Evolutionary conservation across 495 filamentous ascomycete species (phyloP).

Genomic region (Penicillium steckii): DNA sequence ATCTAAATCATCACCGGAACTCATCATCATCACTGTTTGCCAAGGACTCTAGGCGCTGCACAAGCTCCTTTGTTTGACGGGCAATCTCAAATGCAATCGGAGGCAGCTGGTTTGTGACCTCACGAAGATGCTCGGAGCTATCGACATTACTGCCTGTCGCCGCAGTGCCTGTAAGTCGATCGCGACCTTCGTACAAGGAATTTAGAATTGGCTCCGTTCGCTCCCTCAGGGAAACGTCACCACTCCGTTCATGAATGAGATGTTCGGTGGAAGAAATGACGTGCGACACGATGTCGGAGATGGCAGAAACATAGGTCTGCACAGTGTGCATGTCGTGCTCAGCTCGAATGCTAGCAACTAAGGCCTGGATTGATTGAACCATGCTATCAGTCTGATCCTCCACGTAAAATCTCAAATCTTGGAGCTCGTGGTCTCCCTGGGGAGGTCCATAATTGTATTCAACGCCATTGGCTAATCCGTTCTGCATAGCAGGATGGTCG

Average conservation of each 20-base stretch:
- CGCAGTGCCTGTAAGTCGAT: constrained; percentile 66
- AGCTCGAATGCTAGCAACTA: constrained; percentile 75
- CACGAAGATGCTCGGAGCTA: constrained; percentile 53
- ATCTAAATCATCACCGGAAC: constrained; percentile 32
- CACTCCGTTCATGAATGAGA: constrained; percentile 46
- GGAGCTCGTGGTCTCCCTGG: constrained; percentile 56
- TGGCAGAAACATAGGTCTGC: constrained; percentile 66
- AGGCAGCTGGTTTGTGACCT: constrained; percentile 68
- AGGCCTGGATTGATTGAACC: constrained; percentile 76
- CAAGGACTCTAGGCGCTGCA: constrained; percentile 41
- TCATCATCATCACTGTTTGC: constrained; percentile 41
- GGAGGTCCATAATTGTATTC: constrained; percentile 38
- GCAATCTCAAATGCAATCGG: constrained; percentile 88
- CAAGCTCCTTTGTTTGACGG: constrained; percentile 75
- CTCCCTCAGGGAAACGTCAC: constrained; percentile 47
- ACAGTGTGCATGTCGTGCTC: constrained; percentile 66
- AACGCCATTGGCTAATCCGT: constrained; percentile 23
- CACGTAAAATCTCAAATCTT: constrained; percentile 80
- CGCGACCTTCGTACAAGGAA: constrained; percentile 61
- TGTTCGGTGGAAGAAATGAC: constrained; percentile 66
- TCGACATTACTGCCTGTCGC: constrained; percentile 58
- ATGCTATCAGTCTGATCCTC: constrained; percentile 81
- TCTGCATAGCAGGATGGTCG: constrained; percentile 29
- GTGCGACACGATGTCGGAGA: constrained; percentile 66
- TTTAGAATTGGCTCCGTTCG: constrained; percentile 60